Evolutionary conservation across 2,329 filamentous ascomycete species (phyloP).

Genomic region (Volutella citrinella): DNA sequence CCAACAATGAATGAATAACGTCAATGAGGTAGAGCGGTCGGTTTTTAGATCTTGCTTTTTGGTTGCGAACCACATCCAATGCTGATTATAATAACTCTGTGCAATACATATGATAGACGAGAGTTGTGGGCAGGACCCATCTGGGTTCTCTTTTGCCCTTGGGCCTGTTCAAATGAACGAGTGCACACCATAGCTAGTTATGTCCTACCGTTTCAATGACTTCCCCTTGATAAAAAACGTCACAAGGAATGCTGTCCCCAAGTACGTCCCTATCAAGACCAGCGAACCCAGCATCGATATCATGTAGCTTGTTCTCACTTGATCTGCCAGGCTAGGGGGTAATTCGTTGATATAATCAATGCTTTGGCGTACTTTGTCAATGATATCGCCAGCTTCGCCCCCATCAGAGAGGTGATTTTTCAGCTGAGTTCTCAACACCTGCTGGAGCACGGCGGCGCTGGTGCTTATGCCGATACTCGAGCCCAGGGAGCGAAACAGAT

Average conservation of each 20-base stretch:
- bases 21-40: neutral
- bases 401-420: conserved; percentile 50
- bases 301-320: conserved; percentile 68
- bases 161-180: too few species aligned
- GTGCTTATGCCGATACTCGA: conserved; percentile 73
- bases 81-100: too few species aligned
- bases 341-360: conserved; percentile 66
- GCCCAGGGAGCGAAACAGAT: conserved; percentile 78
- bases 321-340: conserved; percentile 53
- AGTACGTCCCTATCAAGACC: conserved; percentile 34
- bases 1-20: conserved; percentile 17
- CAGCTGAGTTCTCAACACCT: conserved; percentile 59
- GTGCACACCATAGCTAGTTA: too few species aligned
- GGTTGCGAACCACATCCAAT: too few species aligned
- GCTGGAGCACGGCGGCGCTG: conserved; percentile 69
- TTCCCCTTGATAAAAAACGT: conserved; percentile 56
- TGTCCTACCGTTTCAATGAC: conserved; percentile 39
- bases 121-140: too few species aligned
- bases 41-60: neutral
- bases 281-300: conserved; percentile 40
- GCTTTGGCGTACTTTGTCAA: conserved; percentile 66
- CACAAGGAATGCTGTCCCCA: conserved; percentile 36
- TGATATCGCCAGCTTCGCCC: conserved; percentile 61
- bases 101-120: too few species aligned
- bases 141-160: too few species aligned